phyloP scores from a whole-genome alignment of 2,329 filamentous ascomycete genomes.

The Herpomyces periplanetae region DNA sequence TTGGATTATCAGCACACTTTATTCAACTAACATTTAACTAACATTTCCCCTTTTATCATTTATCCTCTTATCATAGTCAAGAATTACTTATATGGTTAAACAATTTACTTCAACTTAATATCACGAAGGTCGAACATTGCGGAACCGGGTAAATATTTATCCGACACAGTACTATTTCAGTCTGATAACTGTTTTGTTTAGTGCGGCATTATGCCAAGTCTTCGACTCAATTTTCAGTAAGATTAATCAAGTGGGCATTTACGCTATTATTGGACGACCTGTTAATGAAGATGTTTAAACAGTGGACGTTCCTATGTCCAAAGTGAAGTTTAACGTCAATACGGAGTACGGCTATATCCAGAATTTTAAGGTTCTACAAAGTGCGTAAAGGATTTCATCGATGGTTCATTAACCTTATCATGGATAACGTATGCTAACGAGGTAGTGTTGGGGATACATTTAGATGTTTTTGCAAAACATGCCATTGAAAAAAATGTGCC shows the following conservation, averaged over 20 bases:
- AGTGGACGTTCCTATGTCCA: slow-evolving; percentile 66
- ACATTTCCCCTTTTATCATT: too few relatives aligned
- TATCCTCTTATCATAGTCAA: too few relatives aligned
- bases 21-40: too few relatives aligned
- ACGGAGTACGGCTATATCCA: slow-evolving; percentile 87
- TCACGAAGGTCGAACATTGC: slow-evolving; percentile 95
- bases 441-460: slow-evolving; percentile 2
- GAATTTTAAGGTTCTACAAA: slow-evolving; percentile 93
- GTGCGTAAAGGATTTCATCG: slow-evolving; percentile 14
- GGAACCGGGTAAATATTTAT: slow-evolving; percentile 40
- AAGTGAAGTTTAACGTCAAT: slow-evolving; percentile 94
- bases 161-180: slow-evolving; percentile 4
- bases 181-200: slow-evolving; percentile 8
- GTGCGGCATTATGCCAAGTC: slow-evolving; percentile 77
- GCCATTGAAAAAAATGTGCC: slow-evolving; percentile 58
- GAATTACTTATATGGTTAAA: slow-evolving; percentile 89
- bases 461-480: slow-evolving; percentile 52
- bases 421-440: slow-evolving; percentile 1
- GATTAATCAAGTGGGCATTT: too few relatives aligned
- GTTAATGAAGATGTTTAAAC: slow-evolving; percentile 2
- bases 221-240: slow-evolving; percentile 83
- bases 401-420: slow-evolving; percentile 1
- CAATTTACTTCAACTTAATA: slow-evolving; percentile 82
- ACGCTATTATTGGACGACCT: slow-evolving; percentile 2
- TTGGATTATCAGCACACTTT: too few relatives aligned